phyloP scores from a whole-genome alignment of 2,329 filamentous ascomycete genomes.

The Macrophomina pseudophaseolina region DNA sequence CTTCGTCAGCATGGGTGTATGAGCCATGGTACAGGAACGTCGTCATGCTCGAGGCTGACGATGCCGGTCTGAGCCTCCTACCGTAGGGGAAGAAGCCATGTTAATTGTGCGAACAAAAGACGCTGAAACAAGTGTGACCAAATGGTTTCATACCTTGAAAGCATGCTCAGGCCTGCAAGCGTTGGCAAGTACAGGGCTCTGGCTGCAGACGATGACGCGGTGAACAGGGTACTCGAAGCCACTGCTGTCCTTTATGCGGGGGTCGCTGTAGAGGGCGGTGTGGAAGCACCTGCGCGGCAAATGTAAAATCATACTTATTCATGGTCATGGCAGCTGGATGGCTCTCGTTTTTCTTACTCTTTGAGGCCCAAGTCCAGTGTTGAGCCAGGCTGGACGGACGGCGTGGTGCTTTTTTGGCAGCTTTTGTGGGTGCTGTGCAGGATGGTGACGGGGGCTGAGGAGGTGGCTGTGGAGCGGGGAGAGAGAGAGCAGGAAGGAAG shows the following conservation, averaged over 20 bases:
- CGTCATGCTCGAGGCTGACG: slow-evolving; percentile 70
- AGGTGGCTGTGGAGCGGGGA: too few relatives aligned
- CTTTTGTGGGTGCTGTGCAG: too few relatives aligned
- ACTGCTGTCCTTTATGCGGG: not conserved
- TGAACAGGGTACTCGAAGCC: not conserved
- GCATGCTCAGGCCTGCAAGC: not conserved
- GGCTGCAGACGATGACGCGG: not conserved
- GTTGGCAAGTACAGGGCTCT: not conserved
- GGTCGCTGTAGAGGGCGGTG: slow-evolving; percentile 1
- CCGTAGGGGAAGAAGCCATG: not conserved
- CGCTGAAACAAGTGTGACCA: not conserved
- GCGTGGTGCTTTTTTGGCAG: not conserved
- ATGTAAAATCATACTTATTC: not conserved
- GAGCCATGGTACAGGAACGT: slow-evolving; percentile 82
- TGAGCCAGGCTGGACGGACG: not conserved
- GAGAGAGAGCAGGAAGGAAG: too few relatives aligned
- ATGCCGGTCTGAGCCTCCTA: not conserved
- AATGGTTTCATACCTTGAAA: not conserved
- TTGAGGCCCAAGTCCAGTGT: not conserved
- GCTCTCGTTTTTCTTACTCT: not conserved
- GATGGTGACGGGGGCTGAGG: too few relatives aligned
- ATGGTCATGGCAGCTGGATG: too few relatives aligned
- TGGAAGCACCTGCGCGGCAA: not conserved
- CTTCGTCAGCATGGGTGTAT: slow-evolving; percentile 56
- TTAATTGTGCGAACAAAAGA: not conserved